These are phyloP conservation scores for Ophiocordyceps polyrhachis-furcata DNA, from an alignment of 2,329 filamentous ascomycete species.

Conservation along the genomic window DNA sequence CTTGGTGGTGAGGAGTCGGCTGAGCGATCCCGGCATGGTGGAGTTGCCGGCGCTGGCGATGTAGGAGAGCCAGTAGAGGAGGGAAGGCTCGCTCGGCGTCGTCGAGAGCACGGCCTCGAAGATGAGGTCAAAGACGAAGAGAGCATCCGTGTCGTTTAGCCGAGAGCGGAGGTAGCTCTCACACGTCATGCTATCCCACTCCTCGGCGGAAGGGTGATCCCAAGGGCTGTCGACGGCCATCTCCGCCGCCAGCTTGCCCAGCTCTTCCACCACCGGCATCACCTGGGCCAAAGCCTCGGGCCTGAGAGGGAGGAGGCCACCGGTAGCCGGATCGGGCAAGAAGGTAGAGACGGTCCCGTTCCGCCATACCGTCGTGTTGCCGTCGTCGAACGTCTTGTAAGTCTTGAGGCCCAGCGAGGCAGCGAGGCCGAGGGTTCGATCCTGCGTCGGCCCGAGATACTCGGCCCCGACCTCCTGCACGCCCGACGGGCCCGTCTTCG, in stretches of 20 bases:
- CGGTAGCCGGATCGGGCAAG: neutral
- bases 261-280: neutral
- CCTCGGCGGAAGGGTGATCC: neutral
- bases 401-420: neutral
- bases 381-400: neutral
- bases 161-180: neutral
- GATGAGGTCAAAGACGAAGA: neutral
- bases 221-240: neutral
- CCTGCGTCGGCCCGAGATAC: neutral
- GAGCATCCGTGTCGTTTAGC: neutral
- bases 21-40: neutral
- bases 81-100: neutral
- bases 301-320: neutral
- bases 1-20: neutral
- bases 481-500: neutral
- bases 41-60: neutral
- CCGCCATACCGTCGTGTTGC: neutral
- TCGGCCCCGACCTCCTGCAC: neutral
- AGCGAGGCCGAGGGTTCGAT: neutral
- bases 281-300: neutral
- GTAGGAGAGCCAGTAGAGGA: neutral
- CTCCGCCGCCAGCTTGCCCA: neutral
- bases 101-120: neutral
- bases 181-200: neutral
- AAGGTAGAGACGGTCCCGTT: neutral